phyloP scores from a whole-genome alignment of 2,329 filamentous ascomycete genomes.

The Trichoderma polysporum region DNA sequence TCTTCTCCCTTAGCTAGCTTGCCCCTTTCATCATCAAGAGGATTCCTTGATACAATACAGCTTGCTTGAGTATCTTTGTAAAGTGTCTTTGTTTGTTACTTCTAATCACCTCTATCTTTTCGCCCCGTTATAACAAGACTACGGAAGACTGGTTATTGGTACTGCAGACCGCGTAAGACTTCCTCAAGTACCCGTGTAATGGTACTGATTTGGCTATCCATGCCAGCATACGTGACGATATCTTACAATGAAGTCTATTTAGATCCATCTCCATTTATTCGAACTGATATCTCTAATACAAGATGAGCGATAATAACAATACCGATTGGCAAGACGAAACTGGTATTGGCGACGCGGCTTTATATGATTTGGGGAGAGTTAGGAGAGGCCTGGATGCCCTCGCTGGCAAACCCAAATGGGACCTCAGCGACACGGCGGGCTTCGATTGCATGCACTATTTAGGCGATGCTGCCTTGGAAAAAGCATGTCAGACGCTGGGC shows the following conservation, averaged over 20 bases:
- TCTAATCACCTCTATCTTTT: not conserved
- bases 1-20: too few relatives aligned
- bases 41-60: not conserved
- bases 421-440: slow-evolving; percentile 2
- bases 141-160: not conserved
- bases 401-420: not conserved
- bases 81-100: not conserved
- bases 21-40: not conserved
- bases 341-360: not conserved
- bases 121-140: not conserved
- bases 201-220: not conserved
- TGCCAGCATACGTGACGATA: not conserved
- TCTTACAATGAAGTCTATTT: not conserved
- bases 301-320: not conserved
- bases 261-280: not conserved
- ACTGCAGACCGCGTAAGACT: not conserved
- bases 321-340: not conserved
- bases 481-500: not conserved
- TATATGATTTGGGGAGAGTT: not conserved
- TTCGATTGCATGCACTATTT: slow-evolving; percentile 16
- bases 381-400: not conserved
- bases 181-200: not conserved
- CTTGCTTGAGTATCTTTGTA: not conserved
- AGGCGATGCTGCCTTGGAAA: not conserved
- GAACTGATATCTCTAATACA: not conserved